phyloP scores from a whole-genome alignment of 768 basidiomycete species.

The Pulveroboletus sp. region DNA sequence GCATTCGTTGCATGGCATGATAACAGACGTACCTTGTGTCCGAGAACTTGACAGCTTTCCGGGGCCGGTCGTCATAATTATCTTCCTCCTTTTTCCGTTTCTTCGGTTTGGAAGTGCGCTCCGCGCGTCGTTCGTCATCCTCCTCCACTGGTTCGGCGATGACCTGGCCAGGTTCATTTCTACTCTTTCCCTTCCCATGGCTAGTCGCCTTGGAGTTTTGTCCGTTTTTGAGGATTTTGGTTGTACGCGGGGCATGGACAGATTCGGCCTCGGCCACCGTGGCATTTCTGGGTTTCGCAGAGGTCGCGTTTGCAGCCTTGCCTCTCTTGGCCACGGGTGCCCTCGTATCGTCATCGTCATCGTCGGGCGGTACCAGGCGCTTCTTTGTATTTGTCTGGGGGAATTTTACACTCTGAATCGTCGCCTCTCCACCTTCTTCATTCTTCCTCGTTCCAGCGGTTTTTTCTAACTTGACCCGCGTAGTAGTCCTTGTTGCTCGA shows the following conservation, averaged over 20 bases:
- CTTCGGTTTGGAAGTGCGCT: conserved; percentile 5
- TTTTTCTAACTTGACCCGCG: not conserved
- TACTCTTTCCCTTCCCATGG: not conserved
- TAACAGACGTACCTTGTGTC: conserved; percentile 13
- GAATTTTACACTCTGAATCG: not conserved
- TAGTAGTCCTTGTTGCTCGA: not conserved
- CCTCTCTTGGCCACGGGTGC: conserved; percentile 15
- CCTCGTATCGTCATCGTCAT: not conserved
- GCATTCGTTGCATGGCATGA: not conserved
- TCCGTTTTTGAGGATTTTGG: not conserved
- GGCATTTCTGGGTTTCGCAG: not conserved
- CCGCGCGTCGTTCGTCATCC: not conserved
- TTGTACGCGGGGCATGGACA: not conserved
- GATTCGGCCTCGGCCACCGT: not conserved
- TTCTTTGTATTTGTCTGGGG: conserved; percentile 3
- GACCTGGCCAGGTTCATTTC: not conserved
- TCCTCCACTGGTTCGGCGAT: not conserved
- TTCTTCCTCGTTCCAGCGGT: not conserved
- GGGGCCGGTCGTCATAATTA: conserved; percentile 20
- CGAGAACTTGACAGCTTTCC: conserved; percentile 18
- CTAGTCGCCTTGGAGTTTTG: not conserved
- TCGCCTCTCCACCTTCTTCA: not conserved
- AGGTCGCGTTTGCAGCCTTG: conserved; percentile 1
- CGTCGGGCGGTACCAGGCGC: conserved; percentile 1
- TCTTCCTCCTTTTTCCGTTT: conserved; percentile 21